Conservation (phyloP, 2,329 filamentous ascomycete genomes). For the Trichoderma sp. region DNA sequence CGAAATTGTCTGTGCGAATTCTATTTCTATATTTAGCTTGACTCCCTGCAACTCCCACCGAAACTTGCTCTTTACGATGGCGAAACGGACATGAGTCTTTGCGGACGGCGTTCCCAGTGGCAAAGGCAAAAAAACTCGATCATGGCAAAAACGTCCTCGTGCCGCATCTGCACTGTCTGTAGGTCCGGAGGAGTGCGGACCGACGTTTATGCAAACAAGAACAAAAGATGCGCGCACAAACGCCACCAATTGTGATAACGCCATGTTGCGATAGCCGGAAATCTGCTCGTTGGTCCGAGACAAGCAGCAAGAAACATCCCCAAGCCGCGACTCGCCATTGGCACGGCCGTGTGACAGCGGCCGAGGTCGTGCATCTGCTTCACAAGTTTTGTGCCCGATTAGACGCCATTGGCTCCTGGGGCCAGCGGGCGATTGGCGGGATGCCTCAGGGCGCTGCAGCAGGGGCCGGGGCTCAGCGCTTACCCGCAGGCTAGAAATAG, state of each 20-base stretch:
- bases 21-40: background rate
- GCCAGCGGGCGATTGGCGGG: background rate
- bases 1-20: background rate
- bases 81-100: background rate
- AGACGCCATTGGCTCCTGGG: background rate
- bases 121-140: background rate
- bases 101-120: background rate
- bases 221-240: background rate
- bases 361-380: background rate
- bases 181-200: background rate
- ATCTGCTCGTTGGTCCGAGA: background rate
- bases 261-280: background rate
- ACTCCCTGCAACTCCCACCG: background rate
- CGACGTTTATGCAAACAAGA: background rate
- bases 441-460: background rate
- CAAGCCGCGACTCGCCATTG: background rate
- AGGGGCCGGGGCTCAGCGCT: conserved; percentile 17
- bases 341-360: conserved; percentile 6
- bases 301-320: background rate
- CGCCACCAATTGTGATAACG: conserved; percentile 4
- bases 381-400: background rate
- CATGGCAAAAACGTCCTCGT: background rate
- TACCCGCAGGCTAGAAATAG: conserved; percentile 19
- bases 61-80: background rate
- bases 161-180: background rate